Evolutionary conservation across 805 yeast genomes (phyloP).

Genomic region (Saccharomycodes ludwigii): DNA sequence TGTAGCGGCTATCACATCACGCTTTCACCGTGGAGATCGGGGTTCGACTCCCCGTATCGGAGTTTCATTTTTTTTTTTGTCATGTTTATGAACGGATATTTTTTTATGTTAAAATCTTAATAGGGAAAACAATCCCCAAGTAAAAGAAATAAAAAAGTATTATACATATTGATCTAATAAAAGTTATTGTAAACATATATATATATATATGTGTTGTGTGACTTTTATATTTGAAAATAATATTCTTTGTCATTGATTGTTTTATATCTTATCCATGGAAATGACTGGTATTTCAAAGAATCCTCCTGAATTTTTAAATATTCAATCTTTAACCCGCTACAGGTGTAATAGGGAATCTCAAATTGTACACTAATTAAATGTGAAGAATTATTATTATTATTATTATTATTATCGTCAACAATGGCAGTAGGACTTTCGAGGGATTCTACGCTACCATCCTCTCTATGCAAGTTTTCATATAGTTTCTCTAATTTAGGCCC

Average conservation of each 20-base stretch:
- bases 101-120: too few species aligned
- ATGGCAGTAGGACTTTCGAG: conserved; percentile 5
- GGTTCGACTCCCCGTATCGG: too few species aligned
- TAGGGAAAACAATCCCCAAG: too few species aligned
- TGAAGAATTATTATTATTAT: too few species aligned
- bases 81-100: too few species aligned
- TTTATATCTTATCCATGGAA: conserved; percentile 68
- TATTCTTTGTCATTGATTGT: conserved; percentile 31
- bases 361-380: conserved; percentile 37
- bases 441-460: conserved; percentile 4
- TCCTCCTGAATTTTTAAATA: conserved; percentile 57
- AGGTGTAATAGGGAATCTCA: conserved; percentile 50
- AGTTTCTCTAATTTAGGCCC: conserved; percentile 23
- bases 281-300: conserved; percentile 47
- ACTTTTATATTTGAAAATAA: conserved; percentile 14
- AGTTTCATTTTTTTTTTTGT: too few species aligned
- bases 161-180: too few species aligned
- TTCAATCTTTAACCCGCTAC: conserved; percentile 55
- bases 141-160: too few species aligned
- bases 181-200: background rate
- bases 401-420: conserved; percentile 9
- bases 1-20: too few species aligned
- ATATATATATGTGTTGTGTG: background rate
- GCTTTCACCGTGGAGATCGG: too few species aligned
- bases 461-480: conserved; percentile 20